Conservation (phyloP, 768 basidiomycete species). For the Butyriboletus loyo region DNA sequence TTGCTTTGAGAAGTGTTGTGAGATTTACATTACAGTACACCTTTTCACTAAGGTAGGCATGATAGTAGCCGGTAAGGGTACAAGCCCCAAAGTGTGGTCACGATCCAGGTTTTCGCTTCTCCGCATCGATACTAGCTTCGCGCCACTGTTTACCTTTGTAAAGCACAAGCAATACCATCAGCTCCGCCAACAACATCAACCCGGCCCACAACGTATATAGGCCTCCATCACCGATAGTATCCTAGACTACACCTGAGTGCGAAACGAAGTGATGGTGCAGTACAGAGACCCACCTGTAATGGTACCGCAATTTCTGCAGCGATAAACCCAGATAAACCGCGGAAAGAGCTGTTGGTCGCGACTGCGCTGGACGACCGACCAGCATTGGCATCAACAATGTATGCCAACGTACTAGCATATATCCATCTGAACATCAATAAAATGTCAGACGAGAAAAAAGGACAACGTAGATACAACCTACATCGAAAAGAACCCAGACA, state of each 20-base stretch:
- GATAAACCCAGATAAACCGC: slow-evolving; percentile 66
- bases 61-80: too few species aligned
- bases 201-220: slow-evolving; percentile 64
- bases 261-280: background rate
- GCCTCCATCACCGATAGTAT: slow-evolving; percentile 77
- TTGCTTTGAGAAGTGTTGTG: too few species aligned
- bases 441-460: background rate
- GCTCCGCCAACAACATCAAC: slow-evolving; percentile 50
- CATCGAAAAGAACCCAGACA: slow-evolving; percentile 73
- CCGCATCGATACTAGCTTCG: slow-evolving; percentile 43
- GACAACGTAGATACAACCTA: slow-evolving; percentile 32
- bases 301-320: slow-evolving; percentile 76
- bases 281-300: slow-evolving; percentile 45
- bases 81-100: background rate
- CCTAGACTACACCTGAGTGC: slow-evolving; percentile 34
- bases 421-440: slow-evolving; percentile 42
- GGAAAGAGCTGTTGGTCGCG: slow-evolving; percentile 72
- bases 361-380: slow-evolving; percentile 78
- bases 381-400: slow-evolving; percentile 83
- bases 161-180: slow-evolving; percentile 57
- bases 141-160: slow-evolving; percentile 65
- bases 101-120: slow-evolving; percentile 22
- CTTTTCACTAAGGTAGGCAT: too few species aligned
- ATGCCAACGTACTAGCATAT: slow-evolving; percentile 73
- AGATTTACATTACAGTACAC: too few species aligned